Conservation (phyloP, 2,329 filamentous ascomycete genomes). For the Phyllosticta capitalensis region DNA sequence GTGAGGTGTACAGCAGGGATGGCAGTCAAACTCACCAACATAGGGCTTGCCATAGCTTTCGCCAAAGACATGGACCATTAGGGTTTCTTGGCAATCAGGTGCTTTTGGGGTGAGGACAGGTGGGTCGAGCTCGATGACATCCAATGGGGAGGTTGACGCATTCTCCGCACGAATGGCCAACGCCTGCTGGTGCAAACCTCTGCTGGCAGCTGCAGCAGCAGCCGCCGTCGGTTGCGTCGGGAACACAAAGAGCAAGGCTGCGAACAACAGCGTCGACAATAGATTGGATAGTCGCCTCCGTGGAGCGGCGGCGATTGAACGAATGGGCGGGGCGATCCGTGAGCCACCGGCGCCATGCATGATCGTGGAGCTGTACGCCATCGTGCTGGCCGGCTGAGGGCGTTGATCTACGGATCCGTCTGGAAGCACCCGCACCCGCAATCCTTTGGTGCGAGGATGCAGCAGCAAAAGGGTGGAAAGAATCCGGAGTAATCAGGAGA, state of each 20-base stretch:
- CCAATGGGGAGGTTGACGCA: conserved; percentile 30
- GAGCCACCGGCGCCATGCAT: neutral
- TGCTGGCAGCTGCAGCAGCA: conserved; percentile 1
- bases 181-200: neutral
- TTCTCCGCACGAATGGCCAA: conserved; percentile 6
- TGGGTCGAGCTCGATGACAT: conserved; percentile 61
- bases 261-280: neutral
- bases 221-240: neutral
- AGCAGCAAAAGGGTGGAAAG: neutral
- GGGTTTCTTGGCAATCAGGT: conserved; percentile 40
- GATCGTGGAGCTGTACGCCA: neutral
- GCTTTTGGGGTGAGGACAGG: conserved; percentile 48
- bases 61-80: conserved; percentile 64
- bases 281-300: neutral
- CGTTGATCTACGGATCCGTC: neutral
- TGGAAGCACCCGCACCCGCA: neutral
- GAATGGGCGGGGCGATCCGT: neutral
- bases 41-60: conserved; percentile 66
- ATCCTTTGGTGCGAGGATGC: neutral
- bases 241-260: neutral
- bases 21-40: conserved; percentile 41
- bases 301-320: neutral
- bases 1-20: conserved; percentile 14
- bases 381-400: neutral
- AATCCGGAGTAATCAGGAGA: neutral